These are phyloP conservation scores for Talaromyces atroroseus DNA, from an alignment of 2,329 filamentous ascomycete genomes.

Conservation along the genomic window DNA sequence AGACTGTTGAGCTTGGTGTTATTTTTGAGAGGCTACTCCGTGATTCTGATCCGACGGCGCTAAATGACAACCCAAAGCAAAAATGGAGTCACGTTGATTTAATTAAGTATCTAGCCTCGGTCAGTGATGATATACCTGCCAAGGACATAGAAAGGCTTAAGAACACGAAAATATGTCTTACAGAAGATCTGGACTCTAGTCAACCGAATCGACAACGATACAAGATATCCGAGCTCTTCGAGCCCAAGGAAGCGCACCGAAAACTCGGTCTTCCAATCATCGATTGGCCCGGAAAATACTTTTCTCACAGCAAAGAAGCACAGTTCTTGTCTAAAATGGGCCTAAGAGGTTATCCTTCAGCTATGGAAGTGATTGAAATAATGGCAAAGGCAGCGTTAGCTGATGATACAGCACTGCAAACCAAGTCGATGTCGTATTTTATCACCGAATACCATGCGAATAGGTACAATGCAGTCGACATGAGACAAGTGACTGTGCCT, in stretches of 20 bases:
- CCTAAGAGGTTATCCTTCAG: conserved; percentile 64
- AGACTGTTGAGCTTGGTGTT: conserved; percentile 89
- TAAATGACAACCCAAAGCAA: conserved; percentile 42
- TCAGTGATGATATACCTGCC: conserved; percentile 77
- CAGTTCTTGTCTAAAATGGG: conserved; percentile 69
- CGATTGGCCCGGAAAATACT: conserved; percentile 74
- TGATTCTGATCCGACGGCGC: conserved; percentile 43
- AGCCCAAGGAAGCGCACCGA: conserved; percentile 67
- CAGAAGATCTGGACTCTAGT: conserved; percentile 59
- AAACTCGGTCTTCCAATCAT: conserved; percentile 68
- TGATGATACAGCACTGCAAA: conserved; percentile 52
- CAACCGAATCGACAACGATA: conserved; percentile 54
- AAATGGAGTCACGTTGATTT: conserved; percentile 92
- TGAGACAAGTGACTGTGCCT: conserved; percentile 49
- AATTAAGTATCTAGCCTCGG: conserved; percentile 88
- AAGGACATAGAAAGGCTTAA: conserved; percentile 75
- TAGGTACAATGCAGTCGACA: conserved; percentile 62
- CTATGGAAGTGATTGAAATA: conserved; percentile 68
- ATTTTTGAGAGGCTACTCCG: conserved; percentile 83
- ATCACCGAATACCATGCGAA: conserved; percentile 73
- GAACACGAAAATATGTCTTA: conserved; percentile 74
- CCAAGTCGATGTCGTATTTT: conserved; percentile 73
- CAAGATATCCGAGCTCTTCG: conserved; percentile 72
- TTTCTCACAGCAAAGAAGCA: conserved; percentile 63
- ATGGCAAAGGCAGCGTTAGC: conserved; percentile 60